Evolutionary conservation across 2,329 filamentous ascomycete species (phyloP).

Genomic region (Clarireedia monteithiana): DNA sequence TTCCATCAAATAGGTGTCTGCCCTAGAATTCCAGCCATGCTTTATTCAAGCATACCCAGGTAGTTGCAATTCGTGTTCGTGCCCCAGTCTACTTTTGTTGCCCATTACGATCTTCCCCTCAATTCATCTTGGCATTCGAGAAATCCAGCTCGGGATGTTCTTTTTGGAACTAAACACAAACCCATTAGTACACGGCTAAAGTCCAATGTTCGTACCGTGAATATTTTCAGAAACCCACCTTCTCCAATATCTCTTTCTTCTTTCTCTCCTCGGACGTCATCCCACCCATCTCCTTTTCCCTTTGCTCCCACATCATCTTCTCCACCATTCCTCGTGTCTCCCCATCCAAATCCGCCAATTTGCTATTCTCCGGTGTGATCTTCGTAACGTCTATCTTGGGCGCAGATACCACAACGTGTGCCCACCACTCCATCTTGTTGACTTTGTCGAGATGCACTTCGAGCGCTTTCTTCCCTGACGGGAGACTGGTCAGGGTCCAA

Average conservation of each 20-base stretch:
- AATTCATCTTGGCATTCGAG: slow-evolving; percentile 59
- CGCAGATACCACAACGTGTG: slow-evolving; percentile 77
- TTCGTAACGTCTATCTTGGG: slow-evolving; percentile 93
- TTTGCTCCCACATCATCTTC: slow-evolving; percentile 99
- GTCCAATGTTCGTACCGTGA: neutral
- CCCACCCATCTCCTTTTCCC: slow-evolving; percentile 91
- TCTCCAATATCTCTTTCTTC: slow-evolving; percentile 85
- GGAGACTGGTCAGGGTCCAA: slow-evolving; percentile 75
- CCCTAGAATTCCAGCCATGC: neutral
- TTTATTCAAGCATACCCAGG: no score
- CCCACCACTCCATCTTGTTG: slow-evolving; percentile 99
- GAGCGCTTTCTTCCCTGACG: slow-evolving; percentile 58
- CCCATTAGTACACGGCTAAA: neutral
- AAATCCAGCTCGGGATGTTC: slow-evolving; percentile 64
- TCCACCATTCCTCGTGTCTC: slow-evolving; percentile 96
- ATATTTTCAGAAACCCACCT: slow-evolving; percentile 29
- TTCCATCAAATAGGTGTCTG: slow-evolving; percentile 4
- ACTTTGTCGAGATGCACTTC: slow-evolving; percentile 87
- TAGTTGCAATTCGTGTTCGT: neutral
- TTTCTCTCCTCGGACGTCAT: slow-evolving; percentile 93
- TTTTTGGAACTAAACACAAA: slow-evolving; percentile 54
- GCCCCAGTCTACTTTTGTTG: neutral
- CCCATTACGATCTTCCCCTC: slow-evolving; percentile 10
- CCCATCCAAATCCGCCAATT: slow-evolving; percentile 85
- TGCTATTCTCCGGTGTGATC: slow-evolving; percentile 88